phyloP scores from a whole-genome alignment of 768 basidiomycete species.

The Mycena pura region DNA sequence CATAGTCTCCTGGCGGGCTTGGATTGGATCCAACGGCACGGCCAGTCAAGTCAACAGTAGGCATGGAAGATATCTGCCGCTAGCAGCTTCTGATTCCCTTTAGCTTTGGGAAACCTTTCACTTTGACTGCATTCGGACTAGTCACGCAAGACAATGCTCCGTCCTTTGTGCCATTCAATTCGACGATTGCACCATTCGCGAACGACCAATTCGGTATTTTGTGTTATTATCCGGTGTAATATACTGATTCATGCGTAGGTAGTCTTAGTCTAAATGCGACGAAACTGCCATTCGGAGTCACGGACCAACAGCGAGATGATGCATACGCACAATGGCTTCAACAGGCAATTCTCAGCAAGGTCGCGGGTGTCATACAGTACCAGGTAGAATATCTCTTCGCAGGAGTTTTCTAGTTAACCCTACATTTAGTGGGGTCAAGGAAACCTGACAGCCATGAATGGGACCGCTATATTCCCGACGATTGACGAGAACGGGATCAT shows the following conservation, averaged over 20 bases:
- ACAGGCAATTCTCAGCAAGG: conserved; percentile 45
- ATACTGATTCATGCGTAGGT: conserved; percentile 2
- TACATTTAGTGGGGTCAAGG: conserved; percentile 60
- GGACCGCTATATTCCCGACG: conserved; percentile 50
- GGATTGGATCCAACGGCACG: conserved; percentile 63
- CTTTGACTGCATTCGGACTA: conserved; percentile 65
- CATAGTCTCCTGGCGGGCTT: conserved; percentile 58
- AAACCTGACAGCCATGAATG: conserved; percentile 52
- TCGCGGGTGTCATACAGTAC: conserved; percentile 56
- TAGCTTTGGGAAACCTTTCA: conserved; percentile 63
- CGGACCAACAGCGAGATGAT: conserved; percentile 55
- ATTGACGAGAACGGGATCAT: conserved; percentile 41
- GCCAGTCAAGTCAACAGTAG: conserved; percentile 52
- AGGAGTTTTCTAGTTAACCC: conserved; percentile 25
- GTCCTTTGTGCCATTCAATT: conserved; percentile 69
- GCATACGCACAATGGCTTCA: conserved; percentile 63
- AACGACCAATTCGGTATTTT: conserved; percentile 22
- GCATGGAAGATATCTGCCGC: conserved; percentile 20
- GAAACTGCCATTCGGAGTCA: conserved; percentile 53
- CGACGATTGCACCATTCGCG: conserved; percentile 36
- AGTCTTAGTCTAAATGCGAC: conserved; percentile 17
- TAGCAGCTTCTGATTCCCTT: background rate
- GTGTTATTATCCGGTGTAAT: background rate
- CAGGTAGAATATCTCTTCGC: conserved; percentile 40
- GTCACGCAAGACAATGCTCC: conserved; percentile 61